Evolutionary conservation across 768 basidiomycete species (phyloP).

Genomic region (Phanerochaete carnosa): DNA sequence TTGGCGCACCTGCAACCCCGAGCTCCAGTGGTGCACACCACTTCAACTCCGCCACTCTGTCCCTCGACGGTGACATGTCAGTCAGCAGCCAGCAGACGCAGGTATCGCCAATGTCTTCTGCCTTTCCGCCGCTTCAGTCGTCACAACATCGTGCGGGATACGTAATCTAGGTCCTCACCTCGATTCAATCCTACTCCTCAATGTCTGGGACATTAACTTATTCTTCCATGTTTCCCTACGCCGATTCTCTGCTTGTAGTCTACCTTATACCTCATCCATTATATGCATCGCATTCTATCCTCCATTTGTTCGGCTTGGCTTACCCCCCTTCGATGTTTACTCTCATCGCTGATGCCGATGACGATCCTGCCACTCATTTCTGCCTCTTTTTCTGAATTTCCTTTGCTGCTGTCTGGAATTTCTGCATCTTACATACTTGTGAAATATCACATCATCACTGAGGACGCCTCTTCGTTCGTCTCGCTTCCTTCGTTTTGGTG

Average conservation of each 20-base stretch:
- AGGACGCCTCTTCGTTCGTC: background rate
- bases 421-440: background rate
- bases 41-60: slow-evolving; percentile 13
- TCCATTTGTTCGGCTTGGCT: background rate
- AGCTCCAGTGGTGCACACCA: slow-evolving; percentile 30
- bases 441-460: background rate
- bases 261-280: background rate
- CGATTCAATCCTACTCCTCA: background rate
- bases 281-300: background rate
- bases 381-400: background rate
- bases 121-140: slow-evolving; percentile 56
- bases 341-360: background rate
- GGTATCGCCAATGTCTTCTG: slow-evolving; percentile 79
- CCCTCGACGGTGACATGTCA: slow-evolving; percentile 24
- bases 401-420: background rate
- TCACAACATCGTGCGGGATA: slow-evolving; percentile 4
- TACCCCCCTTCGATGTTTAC: background rate
- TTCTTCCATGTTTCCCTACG: background rate
- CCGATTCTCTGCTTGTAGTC: background rate
- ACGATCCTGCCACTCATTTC: background rate
- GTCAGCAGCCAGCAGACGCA: slow-evolving; percentile 45
- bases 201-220: background rate
- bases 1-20: slow-evolving; percentile 41
- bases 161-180: background rate
- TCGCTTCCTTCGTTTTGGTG: background rate